Evolutionary conservation across 2,329 filamentous ascomycete species (phyloP).

Genomic region (Cladosporium halotolerans): DNA sequence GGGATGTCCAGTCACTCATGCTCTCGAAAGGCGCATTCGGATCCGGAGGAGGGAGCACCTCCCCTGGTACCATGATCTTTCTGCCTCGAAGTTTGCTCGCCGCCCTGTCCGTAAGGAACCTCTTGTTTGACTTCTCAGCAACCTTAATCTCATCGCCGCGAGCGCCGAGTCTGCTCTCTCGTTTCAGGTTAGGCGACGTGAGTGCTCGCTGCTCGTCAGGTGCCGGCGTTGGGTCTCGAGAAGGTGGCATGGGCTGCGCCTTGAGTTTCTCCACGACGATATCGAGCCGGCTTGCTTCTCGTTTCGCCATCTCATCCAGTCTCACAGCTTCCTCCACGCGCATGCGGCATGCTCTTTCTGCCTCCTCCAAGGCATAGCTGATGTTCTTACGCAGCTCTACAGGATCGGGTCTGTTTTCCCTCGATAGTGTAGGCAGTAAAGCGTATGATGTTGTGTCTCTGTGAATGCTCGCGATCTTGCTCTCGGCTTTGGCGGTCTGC

Average conservation of each 20-base stretch:
- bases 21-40: conserved; percentile 33
- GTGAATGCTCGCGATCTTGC: conserved; percentile 41
- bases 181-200: conserved; percentile 30
- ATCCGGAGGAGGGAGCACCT: conserved; percentile 40
- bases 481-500: conserved; percentile 40
- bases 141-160: conserved; percentile 22
- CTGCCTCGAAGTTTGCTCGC: conserved; percentile 29
- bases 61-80: conserved; percentile 39
- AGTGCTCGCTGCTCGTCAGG: conserved; percentile 25
- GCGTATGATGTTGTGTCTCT: conserved; percentile 44
- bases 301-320: conserved; percentile 29
- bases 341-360: conserved; percentile 28
- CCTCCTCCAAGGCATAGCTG: conserved; percentile 42
- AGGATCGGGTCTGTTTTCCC: conserved; percentile 46
- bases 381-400: conserved; percentile 50
- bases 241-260: conserved; percentile 54
- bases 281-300: conserved; percentile 47
- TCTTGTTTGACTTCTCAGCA: conserved; percentile 21
- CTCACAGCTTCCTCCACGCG: conserved; percentile 29
- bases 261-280: conserved; percentile 58
- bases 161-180: conserved; percentile 26
- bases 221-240: conserved; percentile 52
- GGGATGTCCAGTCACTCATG: conserved; percentile 35
- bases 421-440: conserved; percentile 45
- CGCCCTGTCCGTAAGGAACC: conserved; percentile 25